Evolutionary conservation across 2,329 filamentous ascomycete species (phyloP).

Genomic region (Epichloe glyceriae): DNA sequence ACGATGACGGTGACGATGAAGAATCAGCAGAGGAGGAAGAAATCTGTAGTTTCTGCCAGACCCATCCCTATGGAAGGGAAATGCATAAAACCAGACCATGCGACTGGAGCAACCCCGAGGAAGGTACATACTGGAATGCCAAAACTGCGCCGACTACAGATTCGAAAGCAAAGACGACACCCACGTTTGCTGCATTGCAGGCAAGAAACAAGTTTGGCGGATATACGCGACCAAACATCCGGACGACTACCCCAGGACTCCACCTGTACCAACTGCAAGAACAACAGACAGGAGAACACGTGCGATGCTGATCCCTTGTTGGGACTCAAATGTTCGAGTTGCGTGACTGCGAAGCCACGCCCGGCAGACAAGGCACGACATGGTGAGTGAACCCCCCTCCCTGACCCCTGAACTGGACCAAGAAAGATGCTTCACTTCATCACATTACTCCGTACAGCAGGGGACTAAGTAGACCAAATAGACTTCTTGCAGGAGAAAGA

Average conservation of each 20-base stretch:
- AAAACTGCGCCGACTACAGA: slow-evolving; percentile 15
- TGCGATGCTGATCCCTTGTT: slow-evolving; percentile 15
- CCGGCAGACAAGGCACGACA: slow-evolving; percentile 4
- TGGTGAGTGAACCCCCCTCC: neutral
- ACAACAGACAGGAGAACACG: neutral
- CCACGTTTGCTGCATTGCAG: slow-evolving; percentile 7
- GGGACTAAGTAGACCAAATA: neutral
- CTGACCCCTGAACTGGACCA: too few species aligned
- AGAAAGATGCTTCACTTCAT: too few species aligned
- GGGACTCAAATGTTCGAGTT: slow-evolving; percentile 9
- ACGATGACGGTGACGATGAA: neutral
- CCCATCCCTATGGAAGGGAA: slow-evolving; percentile 1
- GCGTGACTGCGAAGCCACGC: slow-evolving; percentile 6
- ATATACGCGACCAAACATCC: slow-evolving; percentile 10
- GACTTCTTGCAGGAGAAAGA: neutral
- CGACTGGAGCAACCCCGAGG: slow-evolving; percentile 5
- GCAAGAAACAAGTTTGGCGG: slow-evolving; percentile 4
- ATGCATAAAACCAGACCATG: slow-evolving; percentile 6
- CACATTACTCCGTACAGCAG: too few species aligned
- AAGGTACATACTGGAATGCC: slow-evolving; percentile 11
- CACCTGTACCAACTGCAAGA: slow-evolving; percentile 9
- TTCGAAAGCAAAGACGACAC: neutral
- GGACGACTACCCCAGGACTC: slow-evolving; percentile 2
- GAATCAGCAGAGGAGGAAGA: neutral
- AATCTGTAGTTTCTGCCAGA: slow-evolving; percentile 10